Percentiles rank a stretch among this genome's conserved stretches.
These are phyloP conservation scores for Jaminaea rosea DNA, from an alignment of 1,284 basidiomycete species.

Conservation along the genomic window DNA sequence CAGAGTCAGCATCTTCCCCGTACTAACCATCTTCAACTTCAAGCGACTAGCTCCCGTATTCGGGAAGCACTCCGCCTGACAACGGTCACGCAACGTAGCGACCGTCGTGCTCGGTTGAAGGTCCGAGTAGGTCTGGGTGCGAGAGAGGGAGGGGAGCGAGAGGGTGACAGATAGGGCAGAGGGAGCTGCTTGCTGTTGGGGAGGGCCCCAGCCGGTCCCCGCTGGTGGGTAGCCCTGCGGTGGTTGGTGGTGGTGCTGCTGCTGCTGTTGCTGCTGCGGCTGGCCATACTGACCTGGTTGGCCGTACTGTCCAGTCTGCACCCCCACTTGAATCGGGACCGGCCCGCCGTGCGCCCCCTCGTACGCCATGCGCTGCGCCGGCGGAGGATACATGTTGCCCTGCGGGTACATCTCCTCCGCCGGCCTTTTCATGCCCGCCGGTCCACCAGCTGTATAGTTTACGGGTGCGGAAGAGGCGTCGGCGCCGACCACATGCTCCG, in stretches of 20 bases:
- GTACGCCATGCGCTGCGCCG: neutral
- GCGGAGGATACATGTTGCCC: neutral
- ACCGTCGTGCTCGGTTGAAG: conserved; percentile 16
- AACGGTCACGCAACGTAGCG: conserved; percentile 27
- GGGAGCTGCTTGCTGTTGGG: conserved; percentile 23
- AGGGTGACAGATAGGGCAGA: conserved; percentile 16
- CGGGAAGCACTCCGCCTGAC: conserved; percentile 28
- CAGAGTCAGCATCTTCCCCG: conserved; percentile 31
- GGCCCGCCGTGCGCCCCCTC: neutral
- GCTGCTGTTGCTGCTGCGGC: conserved; percentile 26
- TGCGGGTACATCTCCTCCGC: neutral
- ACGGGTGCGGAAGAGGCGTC: neutral
- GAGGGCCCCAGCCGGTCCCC: neutral
- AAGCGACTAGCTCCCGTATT: conserved; percentile 25
- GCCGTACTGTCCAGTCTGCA: neutral
- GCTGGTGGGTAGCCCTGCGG: neutral
- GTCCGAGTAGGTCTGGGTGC: conserved; percentile 18
- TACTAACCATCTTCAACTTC: conserved; percentile 36
- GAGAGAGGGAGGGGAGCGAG: conserved; percentile 24
- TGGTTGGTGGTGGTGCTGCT: conserved; percentile 26
- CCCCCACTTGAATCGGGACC: conserved; percentile 1
- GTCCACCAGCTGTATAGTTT: neutral
- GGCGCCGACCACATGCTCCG: neutral
- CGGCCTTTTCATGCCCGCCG: neutral
- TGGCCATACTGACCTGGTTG: neutral